A percentile compares a stretch with the other conserved stretches of the same genome.
Conservation (phyloP, 805 yeast genomes). For the Starmera amethionina region DNA sequence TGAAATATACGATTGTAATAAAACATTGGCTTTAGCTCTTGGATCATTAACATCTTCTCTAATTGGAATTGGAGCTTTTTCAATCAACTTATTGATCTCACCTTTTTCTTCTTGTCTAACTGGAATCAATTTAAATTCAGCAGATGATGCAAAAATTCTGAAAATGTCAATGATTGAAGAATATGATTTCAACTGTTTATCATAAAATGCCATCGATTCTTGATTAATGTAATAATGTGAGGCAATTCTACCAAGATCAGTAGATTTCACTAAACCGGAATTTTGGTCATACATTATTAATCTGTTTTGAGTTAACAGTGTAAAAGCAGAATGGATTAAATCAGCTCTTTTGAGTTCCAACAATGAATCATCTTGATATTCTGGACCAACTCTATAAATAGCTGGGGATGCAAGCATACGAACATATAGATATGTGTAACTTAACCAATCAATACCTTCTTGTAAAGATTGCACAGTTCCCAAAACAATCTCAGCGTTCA, state of each 20-base stretch:
- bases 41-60: slow-evolving; percentile 64
- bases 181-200: slow-evolving; percentile 52
- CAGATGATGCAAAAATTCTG: slow-evolving; percentile 67
- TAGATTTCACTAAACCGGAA: slow-evolving; percentile 39
- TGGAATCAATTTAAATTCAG: slow-evolving; percentile 77
- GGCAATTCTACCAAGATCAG: slow-evolving; percentile 75
- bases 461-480: slow-evolving; percentile 52
- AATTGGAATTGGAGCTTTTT: slow-evolving; percentile 79
- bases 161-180: slow-evolving; percentile 65
- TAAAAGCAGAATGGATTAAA: slow-evolving; percentile 68
- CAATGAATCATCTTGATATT: slow-evolving; percentile 40
- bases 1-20: slow-evolving; percentile 84
- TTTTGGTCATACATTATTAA: slow-evolving; percentile 48
- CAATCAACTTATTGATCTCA: slow-evolving; percentile 61
- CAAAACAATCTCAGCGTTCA: slow-evolving; percentile 81
- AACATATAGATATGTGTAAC: slow-evolving; percentile 67
- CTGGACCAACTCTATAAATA: slow-evolving; percentile 66
- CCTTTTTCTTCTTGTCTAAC: slow-evolving; percentile 77
- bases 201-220: slow-evolving; percentile 61
- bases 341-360: slow-evolving; percentile 50
- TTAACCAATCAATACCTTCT: slow-evolving; percentile 76
- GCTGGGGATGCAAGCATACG: slow-evolving; percentile 69
- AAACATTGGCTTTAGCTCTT: slow-evolving; percentile 64
- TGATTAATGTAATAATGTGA: slow-evolving; percentile 79
- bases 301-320: slow-evolving; percentile 42